Evolutionary conservation across 495 filamentous ascomycete species (phyloP), one percentile per base, ranked within the genome.

Genomic region (Bombardia bombarda): DNA sequence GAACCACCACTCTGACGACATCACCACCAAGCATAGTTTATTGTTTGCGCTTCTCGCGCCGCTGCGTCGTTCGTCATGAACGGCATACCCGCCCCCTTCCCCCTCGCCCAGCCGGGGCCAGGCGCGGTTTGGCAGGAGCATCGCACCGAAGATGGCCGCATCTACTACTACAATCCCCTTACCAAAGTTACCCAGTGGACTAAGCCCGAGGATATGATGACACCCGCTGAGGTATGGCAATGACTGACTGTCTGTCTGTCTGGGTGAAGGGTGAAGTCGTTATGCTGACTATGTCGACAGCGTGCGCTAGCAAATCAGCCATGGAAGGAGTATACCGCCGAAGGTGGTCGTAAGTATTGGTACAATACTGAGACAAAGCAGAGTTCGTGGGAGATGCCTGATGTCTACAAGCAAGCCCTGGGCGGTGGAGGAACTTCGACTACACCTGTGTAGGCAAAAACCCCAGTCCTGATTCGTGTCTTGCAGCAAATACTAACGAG

Each of bases 301-400:
- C 81, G 86, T 45, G 89, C 87, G 36, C 68, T 94, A 25, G 74
- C 83, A 34, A 82, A 82, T 49, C 84, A 90, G 36, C 85, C 89
- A 40, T 98, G 88, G 87, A 95, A 89, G 52, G 89, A 95, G 62
- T 88, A 95, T 52, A 87, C 84, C 9, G 78, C 85, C 30, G 82
- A 86, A 44, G 86, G 80, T 41, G 93, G 90, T 19, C 77, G 83
- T 51, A 87, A 90, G 56, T 98, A 98, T 59, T 98, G 90, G 88
- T 80, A 86, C 60, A 87, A 97, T 60, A 84, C 80, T 3, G 84
- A 95, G 57, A 90, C 80, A 28, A 90, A 92, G 68, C 75, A 87
- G 66, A 97, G 86, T 62, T 85, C 85, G 38, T 98, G 92, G 92
- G 83, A 89, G 44, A 93, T 95, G 75, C 90, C 90, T 40, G 84